A percentile compares a stretch with the other conserved stretches of the same genome.
phyloP scores from a whole-genome alignment of 2,329 filamentous ascomycete genomes.

The Microcera coccophila region DNA sequence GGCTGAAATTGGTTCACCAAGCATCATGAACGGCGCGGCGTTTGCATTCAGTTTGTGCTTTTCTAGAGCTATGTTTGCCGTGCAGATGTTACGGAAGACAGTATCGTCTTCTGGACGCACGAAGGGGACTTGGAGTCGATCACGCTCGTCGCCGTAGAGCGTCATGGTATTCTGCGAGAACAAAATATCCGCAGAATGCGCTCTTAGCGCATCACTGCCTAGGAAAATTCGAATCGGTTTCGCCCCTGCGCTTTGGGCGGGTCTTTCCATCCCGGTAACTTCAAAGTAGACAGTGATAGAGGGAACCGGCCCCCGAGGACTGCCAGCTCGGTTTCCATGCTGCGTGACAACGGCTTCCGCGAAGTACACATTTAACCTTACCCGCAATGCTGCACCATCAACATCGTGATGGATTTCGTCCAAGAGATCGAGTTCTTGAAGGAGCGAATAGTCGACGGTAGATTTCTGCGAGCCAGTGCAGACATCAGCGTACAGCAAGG shows the following conservation, averaged over 20 bases:
- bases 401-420: conserved; percentile 63
- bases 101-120: conserved; percentile 86
- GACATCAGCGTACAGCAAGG: conserved; percentile 84
- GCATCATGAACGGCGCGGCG: conserved; percentile 40
- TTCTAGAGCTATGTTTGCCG: conserved; percentile 52
- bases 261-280: conserved; percentile 57
- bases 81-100: conserved; percentile 73
- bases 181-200: conserved; percentile 84
- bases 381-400: conserved; percentile 59
- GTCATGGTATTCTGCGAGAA: conserved; percentile 90
- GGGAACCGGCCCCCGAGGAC: conserved; percentile 68
- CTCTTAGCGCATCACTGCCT: conserved; percentile 80
- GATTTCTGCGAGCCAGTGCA: conserved; percentile 91
- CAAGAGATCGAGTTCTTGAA: conserved; percentile 69
- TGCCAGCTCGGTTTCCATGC: conserved; percentile 65
- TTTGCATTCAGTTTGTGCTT: conserved; percentile 57
- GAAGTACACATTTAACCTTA: conserved; percentile 80
- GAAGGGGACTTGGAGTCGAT: conserved; percentile 84
- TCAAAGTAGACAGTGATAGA: conserved; percentile 77
- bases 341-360: conserved; percentile 84
- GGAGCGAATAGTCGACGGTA: conserved; percentile 68
- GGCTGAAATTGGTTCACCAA: conserved; percentile 28
- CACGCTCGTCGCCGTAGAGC: conserved; percentile 79
- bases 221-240: conserved; percentile 80
- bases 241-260: conserved; percentile 30